Conservation (phyloP, 2,329 filamentous ascomycete species). For the Aureobasidium subglaciale region DNA sequence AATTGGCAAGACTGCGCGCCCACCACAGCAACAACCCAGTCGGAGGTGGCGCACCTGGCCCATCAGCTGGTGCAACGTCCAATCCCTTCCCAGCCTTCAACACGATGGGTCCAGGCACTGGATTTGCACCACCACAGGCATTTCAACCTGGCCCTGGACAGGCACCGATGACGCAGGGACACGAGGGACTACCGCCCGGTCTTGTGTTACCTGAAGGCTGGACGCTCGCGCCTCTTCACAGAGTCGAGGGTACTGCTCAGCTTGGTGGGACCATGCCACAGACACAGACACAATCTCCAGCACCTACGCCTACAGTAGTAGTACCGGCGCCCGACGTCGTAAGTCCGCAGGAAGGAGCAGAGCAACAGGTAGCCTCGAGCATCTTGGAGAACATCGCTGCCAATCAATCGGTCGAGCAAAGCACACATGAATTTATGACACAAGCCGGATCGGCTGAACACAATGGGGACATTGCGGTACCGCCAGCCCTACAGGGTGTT, state of each 20-base stretch:
- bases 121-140: conserved; percentile 25
- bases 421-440: background rate
- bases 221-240: conserved; percentile 41
- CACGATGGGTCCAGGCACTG: conserved; percentile 6
- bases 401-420: background rate
- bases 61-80: conserved; percentile 2
- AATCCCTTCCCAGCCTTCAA: background rate
- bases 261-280: background rate
- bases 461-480: background rate
- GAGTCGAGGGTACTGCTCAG: conserved; percentile 20
- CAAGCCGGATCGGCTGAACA: background rate
- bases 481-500: background rate
- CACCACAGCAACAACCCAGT: conserved; percentile 21
- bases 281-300: background rate
- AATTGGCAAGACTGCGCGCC: conserved; percentile 58
- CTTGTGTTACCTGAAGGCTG: conserved; percentile 47
- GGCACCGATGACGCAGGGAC: conserved; percentile 33
- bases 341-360: background rate
- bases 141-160: conserved; percentile 27
- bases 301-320: background rate
- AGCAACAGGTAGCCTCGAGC: background rate
- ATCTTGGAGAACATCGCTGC: background rate
- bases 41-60: conserved; percentile 5
- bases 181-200: conserved; percentile 43
- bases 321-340: background rate